phyloP scores from a whole-genome alignment of 176 grass and related monocot genomes.

The Oryza glaberrima region DNA sequence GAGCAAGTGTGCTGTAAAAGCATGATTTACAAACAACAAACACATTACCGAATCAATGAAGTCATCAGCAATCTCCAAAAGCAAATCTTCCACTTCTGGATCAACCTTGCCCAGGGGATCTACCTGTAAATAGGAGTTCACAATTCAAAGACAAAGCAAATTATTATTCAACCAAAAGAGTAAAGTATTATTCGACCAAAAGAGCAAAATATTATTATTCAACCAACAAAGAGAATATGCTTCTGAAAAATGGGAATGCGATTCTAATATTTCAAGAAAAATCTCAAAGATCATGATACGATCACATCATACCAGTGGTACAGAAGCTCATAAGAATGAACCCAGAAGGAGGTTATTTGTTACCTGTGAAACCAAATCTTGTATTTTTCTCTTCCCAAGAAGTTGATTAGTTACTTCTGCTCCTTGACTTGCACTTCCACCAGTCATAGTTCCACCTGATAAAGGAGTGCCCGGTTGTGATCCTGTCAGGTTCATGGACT shows the following conservation, averaged over 20 bases:
- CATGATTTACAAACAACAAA: constrained; percentile 20
- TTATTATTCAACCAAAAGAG: background rate
- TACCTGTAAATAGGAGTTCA: constrained; percentile 60
- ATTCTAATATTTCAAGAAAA: constrained; percentile 25
- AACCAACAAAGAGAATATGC: background rate
- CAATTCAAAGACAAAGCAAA: constrained; percentile 4
- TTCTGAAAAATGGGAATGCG: background rate
- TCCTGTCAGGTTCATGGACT: constrained; percentile 65
- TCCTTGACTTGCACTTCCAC: constrained; percentile 72
- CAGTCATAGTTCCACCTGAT: constrained; percentile 58
- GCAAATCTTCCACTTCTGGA: constrained; percentile 77
- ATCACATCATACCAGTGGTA: constrained; percentile 11
- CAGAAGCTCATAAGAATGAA: constrained; percentile 17
- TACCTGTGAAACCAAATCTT: constrained; percentile 92
- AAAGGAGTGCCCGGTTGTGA: constrained; percentile 72
- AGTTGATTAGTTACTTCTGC: constrained; percentile 76
- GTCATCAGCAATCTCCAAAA: constrained; percentile 85
- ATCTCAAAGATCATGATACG: constrained; percentile 17
- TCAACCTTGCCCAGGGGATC: constrained; percentile 77
- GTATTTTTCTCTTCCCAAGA: constrained; percentile 94
- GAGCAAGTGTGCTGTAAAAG: background rate
- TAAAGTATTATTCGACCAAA: constrained; percentile 10
- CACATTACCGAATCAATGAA: constrained; percentile 87
- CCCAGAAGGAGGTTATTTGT: constrained; percentile 13
- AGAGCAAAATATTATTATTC: background rate